Conservation (phyloP, 1,139 yeast species). For the Sporopachydermia cereana region DNA sequence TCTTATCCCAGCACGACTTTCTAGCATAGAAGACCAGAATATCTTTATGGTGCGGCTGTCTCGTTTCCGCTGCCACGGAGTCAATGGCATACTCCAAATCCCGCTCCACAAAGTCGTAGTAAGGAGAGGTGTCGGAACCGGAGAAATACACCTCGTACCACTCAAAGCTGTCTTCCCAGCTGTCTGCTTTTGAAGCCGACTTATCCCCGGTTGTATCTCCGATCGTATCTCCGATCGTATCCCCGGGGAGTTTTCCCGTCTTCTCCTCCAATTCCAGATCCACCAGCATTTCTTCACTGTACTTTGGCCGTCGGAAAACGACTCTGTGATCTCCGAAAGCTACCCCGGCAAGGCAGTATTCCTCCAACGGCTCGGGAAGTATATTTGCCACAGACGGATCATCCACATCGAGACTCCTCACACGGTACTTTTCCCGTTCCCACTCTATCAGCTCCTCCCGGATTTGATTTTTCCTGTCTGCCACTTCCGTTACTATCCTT, state of each 20-base stretch:
- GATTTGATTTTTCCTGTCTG: background rate
- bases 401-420: background rate
- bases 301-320: background rate
- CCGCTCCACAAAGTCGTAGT: background rate
- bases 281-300: background rate
- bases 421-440: background rate
- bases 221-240: too few relatives aligned
- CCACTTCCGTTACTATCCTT: background rate
- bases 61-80: background rate
- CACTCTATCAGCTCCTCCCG: background rate
- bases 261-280: background rate
- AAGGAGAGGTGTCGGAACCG: background rate
- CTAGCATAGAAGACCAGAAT: background rate
- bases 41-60: background rate
- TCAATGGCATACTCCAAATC: slow-evolving; percentile 2
- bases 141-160: background rate
- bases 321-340: background rate
- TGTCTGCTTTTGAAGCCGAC: background rate
- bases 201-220: background rate
- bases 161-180: slow-evolving; percentile 1
- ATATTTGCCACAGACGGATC: background rate
- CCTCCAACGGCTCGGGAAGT: background rate
- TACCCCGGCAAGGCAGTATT: background rate
- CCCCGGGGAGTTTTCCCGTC: too few relatives aligned
- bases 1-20: background rate